Evolutionary conservation across 257 asterid genomes (phyloP).

Genomic region (Coffea canephora): DNA sequence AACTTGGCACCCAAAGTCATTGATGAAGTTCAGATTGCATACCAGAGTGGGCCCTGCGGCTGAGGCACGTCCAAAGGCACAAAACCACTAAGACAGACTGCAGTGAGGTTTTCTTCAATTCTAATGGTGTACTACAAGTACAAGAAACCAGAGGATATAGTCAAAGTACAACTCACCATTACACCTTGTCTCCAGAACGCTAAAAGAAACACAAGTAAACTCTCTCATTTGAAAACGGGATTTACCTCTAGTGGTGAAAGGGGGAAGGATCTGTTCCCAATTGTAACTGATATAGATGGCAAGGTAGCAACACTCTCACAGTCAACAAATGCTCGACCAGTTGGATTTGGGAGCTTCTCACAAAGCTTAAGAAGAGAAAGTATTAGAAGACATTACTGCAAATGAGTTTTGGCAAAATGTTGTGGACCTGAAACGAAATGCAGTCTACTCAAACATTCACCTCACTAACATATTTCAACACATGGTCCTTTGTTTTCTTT

Average conservation of each 20-base stretch:
- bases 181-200: not conserved
- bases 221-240: not conserved
- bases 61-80: conserved; percentile 30
- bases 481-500: conserved; percentile 24
- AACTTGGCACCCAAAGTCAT: not conserved
- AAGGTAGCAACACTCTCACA: conserved; percentile 25
- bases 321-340: conserved; percentile 25
- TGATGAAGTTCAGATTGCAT: not conserved
- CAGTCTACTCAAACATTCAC: not conserved
- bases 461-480: conserved; percentile 24
- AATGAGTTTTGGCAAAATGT: not conserved
- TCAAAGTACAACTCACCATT: not conserved
- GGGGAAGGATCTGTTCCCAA: conserved; percentile 30
- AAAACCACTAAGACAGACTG: conserved; percentile 33
- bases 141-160: not conserved
- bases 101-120: conserved; percentile 21
- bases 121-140: conserved; percentile 27
- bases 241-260: conserved; percentile 34
- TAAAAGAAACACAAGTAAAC: not conserved
- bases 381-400: not conserved
- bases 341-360: conserved; percentile 36
- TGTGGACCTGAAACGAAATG: not conserved
- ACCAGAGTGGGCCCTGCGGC: conserved; percentile 37
- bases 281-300: conserved; percentile 31
- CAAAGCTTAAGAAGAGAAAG: conserved; percentile 22